Evolutionary conservation across 2,329 filamentous ascomycete genomes (phyloP).

Genomic region (Alternaria sp.): DNA sequence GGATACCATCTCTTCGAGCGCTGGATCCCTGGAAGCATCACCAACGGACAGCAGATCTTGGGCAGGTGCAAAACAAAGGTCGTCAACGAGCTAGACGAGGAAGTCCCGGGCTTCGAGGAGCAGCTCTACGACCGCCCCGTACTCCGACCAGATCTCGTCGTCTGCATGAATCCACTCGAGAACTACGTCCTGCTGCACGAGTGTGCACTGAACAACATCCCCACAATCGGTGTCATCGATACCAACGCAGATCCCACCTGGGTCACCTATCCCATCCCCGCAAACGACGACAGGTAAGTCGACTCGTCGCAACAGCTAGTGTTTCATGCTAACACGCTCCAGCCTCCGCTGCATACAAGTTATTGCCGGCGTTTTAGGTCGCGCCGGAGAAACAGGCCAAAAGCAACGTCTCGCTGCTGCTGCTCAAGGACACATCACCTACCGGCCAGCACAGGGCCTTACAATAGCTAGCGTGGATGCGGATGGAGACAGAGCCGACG

Average conservation of each 20-base stretch:
- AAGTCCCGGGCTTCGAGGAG: slow-evolving; percentile 69
- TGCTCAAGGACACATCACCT: slow-evolving; percentile 68
- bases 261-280: slow-evolving; percentile 96
- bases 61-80: slow-evolving; percentile 73
- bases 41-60: slow-evolving; percentile 92
- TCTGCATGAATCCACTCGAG: slow-evolving; percentile 91
- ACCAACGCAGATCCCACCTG: slow-evolving; percentile 91
- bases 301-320: neutral
- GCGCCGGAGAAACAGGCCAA: slow-evolving; percentile 82
- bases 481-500: slow-evolving; percentile 1
- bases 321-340: slow-evolving; percentile 26
- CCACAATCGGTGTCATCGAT: slow-evolving; percentile 93
- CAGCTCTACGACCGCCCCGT: slow-evolving; percentile 70
- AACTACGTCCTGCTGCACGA: slow-evolving; percentile 91
- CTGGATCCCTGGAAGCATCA: slow-evolving; percentile 91
- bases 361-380: slow-evolving; percentile 84
- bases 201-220: slow-evolving; percentile 85
- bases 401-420: slow-evolving; percentile 71
- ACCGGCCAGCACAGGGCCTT: slow-evolving; percentile 47
- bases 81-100: slow-evolving; percentile 76
- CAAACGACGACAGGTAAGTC: slow-evolving; percentile 88
- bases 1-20: slow-evolving; percentile 90
- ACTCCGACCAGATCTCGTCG: slow-evolving; percentile 85
- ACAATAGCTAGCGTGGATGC: slow-evolving; percentile 29
- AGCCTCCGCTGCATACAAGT: slow-evolving; percentile 83